These are phyloP conservation scores for Eutrema japonicum DNA, from an alignment of 345 rosid species.

Conservation along the genomic window DNA sequence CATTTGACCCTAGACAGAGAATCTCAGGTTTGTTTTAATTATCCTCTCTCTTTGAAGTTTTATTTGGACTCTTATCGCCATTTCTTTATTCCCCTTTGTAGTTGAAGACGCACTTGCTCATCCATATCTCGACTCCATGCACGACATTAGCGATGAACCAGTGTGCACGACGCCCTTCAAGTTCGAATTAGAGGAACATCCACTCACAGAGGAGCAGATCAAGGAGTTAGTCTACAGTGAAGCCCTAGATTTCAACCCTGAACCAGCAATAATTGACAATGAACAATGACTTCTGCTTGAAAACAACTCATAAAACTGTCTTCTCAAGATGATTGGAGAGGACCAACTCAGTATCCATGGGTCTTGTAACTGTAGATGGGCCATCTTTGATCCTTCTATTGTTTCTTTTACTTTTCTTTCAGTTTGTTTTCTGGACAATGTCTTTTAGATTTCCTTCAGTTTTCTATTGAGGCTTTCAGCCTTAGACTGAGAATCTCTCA, in stretches of 20 bases:
- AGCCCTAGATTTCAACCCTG: constrained; percentile 86
- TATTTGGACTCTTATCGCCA: not conserved
- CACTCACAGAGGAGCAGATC: constrained; percentile 73
- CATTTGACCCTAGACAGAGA: constrained; percentile 81
- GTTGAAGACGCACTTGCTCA: constrained; percentile 89
- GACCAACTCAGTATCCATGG: not conserved
- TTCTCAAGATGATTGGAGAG: not conserved
- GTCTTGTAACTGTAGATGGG: not conserved
- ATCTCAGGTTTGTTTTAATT: constrained; percentile 63
- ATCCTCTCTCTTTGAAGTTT: not conserved
- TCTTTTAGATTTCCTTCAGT: not conserved
- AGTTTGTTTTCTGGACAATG: not conserved
- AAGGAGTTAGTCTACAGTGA: constrained; percentile 81
- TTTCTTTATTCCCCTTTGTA: constrained; percentile 29
- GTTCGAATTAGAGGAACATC: constrained; percentile 75
- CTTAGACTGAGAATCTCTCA: constrained; percentile 19
- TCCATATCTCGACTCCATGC: constrained; percentile 68
- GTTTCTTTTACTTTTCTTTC: not conserved
- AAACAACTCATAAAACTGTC: not conserved
- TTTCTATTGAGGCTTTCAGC: not conserved
- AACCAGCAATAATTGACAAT: constrained; percentile 40
- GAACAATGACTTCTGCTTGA: constrained; percentile 1
- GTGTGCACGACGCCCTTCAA: constrained; percentile 69
- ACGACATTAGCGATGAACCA: constrained; percentile 78
- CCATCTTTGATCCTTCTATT: not conserved